These are phyloP conservation scores for Trichoderma afroharzianum DNA, from an alignment of 2,329 filamentous ascomycete species.

Conservation along the genomic window DNA sequence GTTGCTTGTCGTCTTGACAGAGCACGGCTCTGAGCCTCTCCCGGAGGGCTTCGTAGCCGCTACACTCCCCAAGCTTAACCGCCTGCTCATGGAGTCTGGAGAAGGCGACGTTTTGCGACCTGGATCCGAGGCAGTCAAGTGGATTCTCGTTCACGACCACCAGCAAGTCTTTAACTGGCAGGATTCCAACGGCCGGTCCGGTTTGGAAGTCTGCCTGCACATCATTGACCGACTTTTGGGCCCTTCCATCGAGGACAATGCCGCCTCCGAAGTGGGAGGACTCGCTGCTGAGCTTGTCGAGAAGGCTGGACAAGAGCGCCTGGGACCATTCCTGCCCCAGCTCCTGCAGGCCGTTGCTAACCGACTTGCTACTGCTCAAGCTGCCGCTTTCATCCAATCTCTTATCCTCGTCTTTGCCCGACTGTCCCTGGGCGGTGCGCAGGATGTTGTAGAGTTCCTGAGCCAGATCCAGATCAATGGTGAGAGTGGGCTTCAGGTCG, in stretches of 20 bases:
- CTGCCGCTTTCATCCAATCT: slow-evolving; percentile 90
- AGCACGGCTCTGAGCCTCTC: slow-evolving; percentile 80
- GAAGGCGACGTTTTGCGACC: slow-evolving; percentile 87
- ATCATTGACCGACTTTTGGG: slow-evolving; percentile 90
- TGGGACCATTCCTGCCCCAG: slow-evolving; percentile 86
- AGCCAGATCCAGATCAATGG: slow-evolving; percentile 76
- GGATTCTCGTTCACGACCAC: slow-evolving; percentile 84
- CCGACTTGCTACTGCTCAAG: slow-evolving; percentile 75
- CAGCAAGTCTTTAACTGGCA: slow-evolving; percentile 86
- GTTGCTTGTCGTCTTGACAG: slow-evolving; percentile 73
- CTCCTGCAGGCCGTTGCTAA: slow-evolving; percentile 85
- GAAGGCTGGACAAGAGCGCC: slow-evolving; percentile 84
- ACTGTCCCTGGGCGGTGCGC: slow-evolving; percentile 77
- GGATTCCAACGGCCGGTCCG: slow-evolving; percentile 73
- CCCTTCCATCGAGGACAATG: slow-evolving; percentile 82
- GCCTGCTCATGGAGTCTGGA: slow-evolving; percentile 74
- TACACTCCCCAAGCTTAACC: slow-evolving; percentile 81
- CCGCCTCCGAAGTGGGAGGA: slow-evolving; percentile 92
- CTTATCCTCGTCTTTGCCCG: slow-evolving; percentile 93
- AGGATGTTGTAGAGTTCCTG: slow-evolving; percentile 89
- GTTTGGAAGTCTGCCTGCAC: slow-evolving; percentile 81
- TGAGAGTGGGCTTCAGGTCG: slow-evolving; percentile 80
- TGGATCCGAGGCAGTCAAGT: slow-evolving; percentile 80
- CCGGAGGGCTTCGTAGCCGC: slow-evolving; percentile 81
- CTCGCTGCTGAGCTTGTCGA: slow-evolving; percentile 93